Conservation (phyloP, 2,329 filamentous ascomycete species). For the Arachnopeziza araneosa region DNA sequence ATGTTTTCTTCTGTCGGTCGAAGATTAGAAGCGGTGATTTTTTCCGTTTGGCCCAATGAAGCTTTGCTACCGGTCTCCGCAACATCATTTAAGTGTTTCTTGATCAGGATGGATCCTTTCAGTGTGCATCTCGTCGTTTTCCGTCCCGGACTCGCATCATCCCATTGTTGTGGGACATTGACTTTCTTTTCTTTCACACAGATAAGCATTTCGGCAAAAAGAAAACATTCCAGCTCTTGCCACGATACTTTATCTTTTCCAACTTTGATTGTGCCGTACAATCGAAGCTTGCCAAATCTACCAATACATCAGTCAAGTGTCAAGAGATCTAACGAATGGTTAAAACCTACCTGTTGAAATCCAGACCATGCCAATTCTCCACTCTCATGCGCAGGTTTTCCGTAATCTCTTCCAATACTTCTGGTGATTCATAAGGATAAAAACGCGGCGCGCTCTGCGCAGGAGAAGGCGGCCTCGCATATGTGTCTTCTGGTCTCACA, state of each 20-base stretch:
- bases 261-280: slow-evolving; percentile 85
- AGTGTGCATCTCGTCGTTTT: slow-evolving; percentile 76
- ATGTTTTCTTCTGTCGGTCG: slow-evolving; percentile 65
- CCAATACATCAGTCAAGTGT: neutral
- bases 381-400: slow-evolving; percentile 81
- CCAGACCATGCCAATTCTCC: slow-evolving; percentile 96
- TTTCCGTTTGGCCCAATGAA: slow-evolving; percentile 25
- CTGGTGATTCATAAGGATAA: slow-evolving; percentile 67
- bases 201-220: slow-evolving; percentile 98
- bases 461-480: slow-evolving; percentile 55
- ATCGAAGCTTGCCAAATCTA: slow-evolving; percentile 83
- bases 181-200: slow-evolving; percentile 96
- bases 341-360: slow-evolving; percentile 65
- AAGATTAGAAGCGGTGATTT: slow-evolving; percentile 31
- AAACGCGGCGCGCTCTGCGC: slow-evolving; percentile 46
- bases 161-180: slow-evolving; percentile 57
- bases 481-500: slow-evolving; percentile 46
- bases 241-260: slow-evolving; percentile 95
- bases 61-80: slow-evolving; percentile 55
- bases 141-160: slow-evolving; percentile 49
- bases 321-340: neutral
- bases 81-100: slow-evolving; percentile 92
- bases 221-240: slow-evolving; percentile 95
- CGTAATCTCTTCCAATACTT: slow-evolving; percentile 77
- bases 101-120: slow-evolving; percentile 96